Evolutionary conservation across 768 basidiomycete species (phyloP).

Genomic region (Pleurotus sapidus): DNA sequence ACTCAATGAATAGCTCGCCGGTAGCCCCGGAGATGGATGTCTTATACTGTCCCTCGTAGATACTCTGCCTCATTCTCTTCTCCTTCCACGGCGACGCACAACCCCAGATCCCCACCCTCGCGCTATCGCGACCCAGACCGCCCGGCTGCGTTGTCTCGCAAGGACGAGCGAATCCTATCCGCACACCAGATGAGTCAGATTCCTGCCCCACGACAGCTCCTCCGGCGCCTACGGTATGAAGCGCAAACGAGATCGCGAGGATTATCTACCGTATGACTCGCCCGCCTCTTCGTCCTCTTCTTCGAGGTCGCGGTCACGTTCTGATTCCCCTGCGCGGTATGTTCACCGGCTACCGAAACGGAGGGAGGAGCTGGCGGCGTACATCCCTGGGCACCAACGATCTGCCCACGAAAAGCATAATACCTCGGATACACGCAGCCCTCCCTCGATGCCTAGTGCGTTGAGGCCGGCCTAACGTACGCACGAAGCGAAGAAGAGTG

Average conservation of each 20-base stretch:
- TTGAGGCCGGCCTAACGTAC: too few species aligned
- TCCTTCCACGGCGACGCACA: neutral
- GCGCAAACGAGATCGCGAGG: neutral
- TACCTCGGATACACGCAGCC: too few species aligned
- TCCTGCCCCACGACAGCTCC: neutral
- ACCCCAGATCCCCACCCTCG: neutral
- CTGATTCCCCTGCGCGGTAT: neutral
- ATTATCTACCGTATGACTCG: neutral
- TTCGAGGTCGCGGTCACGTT: neutral
- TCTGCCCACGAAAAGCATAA: too few species aligned
- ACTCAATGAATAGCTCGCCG: too few species aligned
- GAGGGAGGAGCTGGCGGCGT: neutral
- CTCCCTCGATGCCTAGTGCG: too few species aligned
- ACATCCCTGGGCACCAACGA: neutral
- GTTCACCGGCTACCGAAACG: constrained; percentile 1
- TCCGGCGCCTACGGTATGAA: neutral
- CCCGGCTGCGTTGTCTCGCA: neutral
- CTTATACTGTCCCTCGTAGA: neutral
- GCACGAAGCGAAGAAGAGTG: too few species aligned
- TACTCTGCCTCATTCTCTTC: neutral
- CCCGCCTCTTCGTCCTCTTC: neutral
- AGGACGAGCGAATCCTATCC: too few species aligned
- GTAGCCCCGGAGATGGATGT: too few species aligned
- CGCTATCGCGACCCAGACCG: neutral
- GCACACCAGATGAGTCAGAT: too few species aligned